These are phyloP conservation scores for Penicillium sp. DNA, from an alignment of 2,329 filamentous ascomycete genomes.

Conservation along the genomic window DNA sequence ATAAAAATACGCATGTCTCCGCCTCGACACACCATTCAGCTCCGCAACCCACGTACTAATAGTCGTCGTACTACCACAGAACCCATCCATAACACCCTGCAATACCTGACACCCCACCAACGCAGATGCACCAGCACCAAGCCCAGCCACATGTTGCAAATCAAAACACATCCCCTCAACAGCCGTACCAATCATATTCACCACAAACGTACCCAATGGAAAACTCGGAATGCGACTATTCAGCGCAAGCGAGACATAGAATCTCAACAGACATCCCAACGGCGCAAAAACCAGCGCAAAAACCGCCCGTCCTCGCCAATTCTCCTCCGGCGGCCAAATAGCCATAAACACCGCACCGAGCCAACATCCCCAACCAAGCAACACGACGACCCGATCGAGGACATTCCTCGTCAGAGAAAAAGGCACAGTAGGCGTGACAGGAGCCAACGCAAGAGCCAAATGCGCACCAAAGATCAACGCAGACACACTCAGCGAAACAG, in stretches of 20 bases:
- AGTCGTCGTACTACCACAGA: conserved; percentile 63
- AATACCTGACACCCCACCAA: conserved; percentile 61
- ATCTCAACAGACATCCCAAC: conserved; percentile 69
- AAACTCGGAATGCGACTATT: conserved; percentile 65
- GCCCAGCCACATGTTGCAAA: conserved; percentile 60
- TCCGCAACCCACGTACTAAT: conserved; percentile 65
- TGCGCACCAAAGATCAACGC: conserved; percentile 71
- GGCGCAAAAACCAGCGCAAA: conserved; percentile 82
- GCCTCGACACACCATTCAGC: conserved; percentile 50
- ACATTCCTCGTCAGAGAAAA: conserved; percentile 54
- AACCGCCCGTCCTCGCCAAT: conserved; percentile 70
- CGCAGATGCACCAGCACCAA: conserved; percentile 37
- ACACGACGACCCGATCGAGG: conserved; percentile 59
- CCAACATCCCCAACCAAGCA: conserved; percentile 72
- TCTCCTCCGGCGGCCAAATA: conserved; percentile 65
- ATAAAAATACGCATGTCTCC: conserved; percentile 59
- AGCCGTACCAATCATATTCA: conserved; percentile 72
- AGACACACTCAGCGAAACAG: conserved; percentile 64
- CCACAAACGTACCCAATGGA: conserved; percentile 78
- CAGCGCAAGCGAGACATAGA: conserved; percentile 66
- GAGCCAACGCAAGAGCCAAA: conserved; percentile 60
- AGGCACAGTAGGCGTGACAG: conserved; percentile 57
- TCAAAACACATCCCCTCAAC: conserved; percentile 74
- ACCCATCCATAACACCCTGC: conserved; percentile 63
- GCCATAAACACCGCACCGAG: conserved; percentile 68